Evolutionary conservation across 257 asterid genomes (phyloP), one percentile per base, ranked within the genome.

Genomic region (Nicotiana paniculata): DNA sequence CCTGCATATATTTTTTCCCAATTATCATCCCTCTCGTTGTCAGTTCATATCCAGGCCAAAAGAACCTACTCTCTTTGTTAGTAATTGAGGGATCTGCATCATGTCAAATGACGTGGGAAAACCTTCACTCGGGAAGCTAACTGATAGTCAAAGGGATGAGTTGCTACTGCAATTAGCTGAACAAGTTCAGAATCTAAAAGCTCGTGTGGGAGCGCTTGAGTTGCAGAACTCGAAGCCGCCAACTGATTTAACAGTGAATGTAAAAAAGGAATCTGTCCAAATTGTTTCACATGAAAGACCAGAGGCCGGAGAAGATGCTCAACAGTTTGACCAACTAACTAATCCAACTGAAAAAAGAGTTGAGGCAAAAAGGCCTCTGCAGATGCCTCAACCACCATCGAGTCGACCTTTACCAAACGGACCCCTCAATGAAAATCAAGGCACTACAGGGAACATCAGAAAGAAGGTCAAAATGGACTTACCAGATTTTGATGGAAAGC

Each of bases 401-500:
- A 46, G 79, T 72, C 30, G 24, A 74, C 17, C 79, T 74, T 28
- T 15, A 18, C 79, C 3, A 74, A 13, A 75, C 13, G 4, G 79
- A 46, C 18, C 61, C 61, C 59, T 46, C 79, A 11, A 13, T 46
- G 79, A 72, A 72, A 72, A 72, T 72, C 37, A 24, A 24, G 79
- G 35, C 46, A 24, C 79, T 11, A 24, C 13, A 15, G 39, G 61
- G 61, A 24, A 46, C 78, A 72, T 72, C 35, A 43, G 48, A 28
- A 75, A 51, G 64, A 51, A 28, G n/a, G 64, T 16, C 63, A 75
- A 75, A 26, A 51, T 16, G 64, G 80, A 51, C 63, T 75, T 51
- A 16, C 80, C 80, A 28, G 48, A 26, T 53, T 75, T 51, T 75
- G 32, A 75, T 75, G 63, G 80, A 75, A 75, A 51, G 80, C 80